Evolutionary conservation across 2,329 filamentous ascomycete species (phyloP).

Genomic region (Mycocentrospora acerina): DNA sequence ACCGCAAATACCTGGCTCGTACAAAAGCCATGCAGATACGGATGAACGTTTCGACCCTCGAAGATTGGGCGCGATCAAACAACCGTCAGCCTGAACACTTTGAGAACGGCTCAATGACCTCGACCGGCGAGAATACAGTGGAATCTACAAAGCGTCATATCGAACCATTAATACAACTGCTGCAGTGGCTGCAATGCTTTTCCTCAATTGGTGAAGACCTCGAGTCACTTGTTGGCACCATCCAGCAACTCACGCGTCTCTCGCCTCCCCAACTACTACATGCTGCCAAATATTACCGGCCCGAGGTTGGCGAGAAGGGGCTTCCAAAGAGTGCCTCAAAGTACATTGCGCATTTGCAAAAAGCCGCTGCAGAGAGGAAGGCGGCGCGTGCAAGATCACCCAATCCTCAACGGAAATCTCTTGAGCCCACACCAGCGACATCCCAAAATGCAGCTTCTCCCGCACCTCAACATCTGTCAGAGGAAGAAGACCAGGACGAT

Average conservation of each 20-base stretch:
- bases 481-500: slow-evolving; percentile 65
- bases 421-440: slow-evolving; percentile 33
- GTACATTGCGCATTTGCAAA: slow-evolving; percentile 78
- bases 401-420: slow-evolving; percentile 39
- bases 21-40: slow-evolving; percentile 99
- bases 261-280: slow-evolving; percentile 89
- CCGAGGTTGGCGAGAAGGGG: slow-evolving; percentile 92
- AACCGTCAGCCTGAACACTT: slow-evolving; percentile 95
- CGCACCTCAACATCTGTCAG: slow-evolving; percentile 36
- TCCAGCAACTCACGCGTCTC: slow-evolving; percentile 84
- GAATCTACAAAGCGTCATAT: slow-evolving; percentile 83
- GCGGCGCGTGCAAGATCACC: slow-evolving; percentile 35
- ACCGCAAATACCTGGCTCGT: slow-evolving; percentile 86
- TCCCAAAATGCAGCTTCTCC: slow-evolving; percentile 30
- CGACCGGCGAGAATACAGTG: slow-evolving; percentile 82
- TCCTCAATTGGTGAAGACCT: slow-evolving; percentile 90
- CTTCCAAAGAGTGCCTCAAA: slow-evolving; percentile 86
- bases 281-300: slow-evolving; percentile 86
- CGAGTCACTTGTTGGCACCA: slow-evolving; percentile 81
- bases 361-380: slow-evolving; percentile 61
- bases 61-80: slow-evolving; percentile 94
- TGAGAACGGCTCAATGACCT: slow-evolving; percentile 83
- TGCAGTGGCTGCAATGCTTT: slow-evolving; percentile 98
- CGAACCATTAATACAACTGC: slow-evolving; percentile 84
- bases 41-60: slow-evolving; percentile 94